Conservation (phyloP, 1,284 basidiomycete genomes). For the Mycosarcoma mackinlayi region DNA sequence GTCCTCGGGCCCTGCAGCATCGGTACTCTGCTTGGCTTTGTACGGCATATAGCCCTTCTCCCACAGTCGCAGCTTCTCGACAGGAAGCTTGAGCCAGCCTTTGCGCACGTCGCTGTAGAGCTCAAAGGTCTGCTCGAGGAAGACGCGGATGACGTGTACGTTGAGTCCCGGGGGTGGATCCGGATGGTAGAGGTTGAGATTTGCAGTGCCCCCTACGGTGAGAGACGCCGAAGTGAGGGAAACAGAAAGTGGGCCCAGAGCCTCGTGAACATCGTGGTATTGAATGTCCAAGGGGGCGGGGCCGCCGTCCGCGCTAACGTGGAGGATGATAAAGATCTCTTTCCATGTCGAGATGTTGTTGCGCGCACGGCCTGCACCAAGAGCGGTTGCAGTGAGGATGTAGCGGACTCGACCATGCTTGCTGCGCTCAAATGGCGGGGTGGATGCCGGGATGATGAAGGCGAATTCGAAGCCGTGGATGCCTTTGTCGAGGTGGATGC, state of each 20-base stretch:
- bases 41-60: slow-evolving; percentile 65
- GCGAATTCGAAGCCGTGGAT: slow-evolving; percentile 66
- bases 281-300: slow-evolving; percentile 64
- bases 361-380: slow-evolving; percentile 60
- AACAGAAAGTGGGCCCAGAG: slow-evolving; percentile 60
- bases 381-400: slow-evolving; percentile 61
- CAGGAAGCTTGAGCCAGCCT: slow-evolving; percentile 60
- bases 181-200: slow-evolving; percentile 59
- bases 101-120: slow-evolving; percentile 57
- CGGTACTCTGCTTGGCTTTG: slow-evolving; percentile 55
- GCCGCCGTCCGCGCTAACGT: slow-evolving; percentile 61
- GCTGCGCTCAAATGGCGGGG: slow-evolving; percentile 62
- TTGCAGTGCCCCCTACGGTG: slow-evolving; percentile 64
- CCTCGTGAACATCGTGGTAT: slow-evolving; percentile 65
- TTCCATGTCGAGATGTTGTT: slow-evolving; percentile 56
- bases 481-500: slow-evolving; percentile 59
- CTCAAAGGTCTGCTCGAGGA: slow-evolving; percentile 66
- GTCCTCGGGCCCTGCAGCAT: slow-evolving; percentile 42
- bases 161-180: slow-evolving; percentile 62
- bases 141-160: slow-evolving; percentile 63
- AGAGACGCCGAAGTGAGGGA: slow-evolving; percentile 61
- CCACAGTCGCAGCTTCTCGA: slow-evolving; percentile 64
- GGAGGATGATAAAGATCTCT: slow-evolving; percentile 65
- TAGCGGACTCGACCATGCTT: slow-evolving; percentile 64
- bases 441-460: slow-evolving; percentile 65